These are phyloP conservation scores for Sclerotinia minor DNA, from an alignment of 2,329 filamentous ascomycete genomes.

Conservation along the genomic window DNA sequence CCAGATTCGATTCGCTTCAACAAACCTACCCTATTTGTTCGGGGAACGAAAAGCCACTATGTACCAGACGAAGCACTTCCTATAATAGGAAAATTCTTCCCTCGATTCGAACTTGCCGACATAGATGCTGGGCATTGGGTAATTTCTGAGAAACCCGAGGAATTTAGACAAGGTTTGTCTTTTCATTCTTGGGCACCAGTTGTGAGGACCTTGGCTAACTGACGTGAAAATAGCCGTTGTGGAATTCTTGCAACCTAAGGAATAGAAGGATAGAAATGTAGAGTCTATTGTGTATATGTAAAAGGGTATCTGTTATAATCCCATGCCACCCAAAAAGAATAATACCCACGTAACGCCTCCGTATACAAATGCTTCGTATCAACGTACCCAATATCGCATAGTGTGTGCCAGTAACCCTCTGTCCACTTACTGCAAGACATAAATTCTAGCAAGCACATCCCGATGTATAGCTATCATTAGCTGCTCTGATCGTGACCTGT, in stretches of 20 bases:
- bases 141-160: slow-evolving; percentile 82
- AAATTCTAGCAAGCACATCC: slow-evolving; percentile 23
- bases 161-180: slow-evolving; percentile 68
- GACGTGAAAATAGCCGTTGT: slow-evolving; percentile 54
- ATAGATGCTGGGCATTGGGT: slow-evolving; percentile 84
- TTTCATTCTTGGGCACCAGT: not conserved
- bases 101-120: slow-evolving; percentile 70
- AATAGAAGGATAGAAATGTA: slow-evolving; percentile 45
- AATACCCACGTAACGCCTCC: slow-evolving; percentile 28
- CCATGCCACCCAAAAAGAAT: slow-evolving; percentile 27
- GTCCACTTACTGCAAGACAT: not conserved
- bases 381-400: not conserved
- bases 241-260: slow-evolving; percentile 57
- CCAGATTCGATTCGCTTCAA: slow-evolving; percentile 67
- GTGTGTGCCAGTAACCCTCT: not conserved
- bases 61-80: slow-evolving; percentile 78
- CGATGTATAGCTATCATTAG: not conserved
- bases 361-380: slow-evolving; percentile 7
- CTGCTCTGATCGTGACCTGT: slow-evolving; percentile 22
- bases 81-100: slow-evolving; percentile 80
- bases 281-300: slow-evolving; percentile 37
- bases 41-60: slow-evolving; percentile 76
- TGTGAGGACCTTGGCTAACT: slow-evolving; percentile 24
- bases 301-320: slow-evolving; percentile 40
- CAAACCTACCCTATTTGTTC: slow-evolving; percentile 77